Percentiles rank a stretch among this genome's conserved stretches.
These are phyloP conservation scores for Geranium rotundifolium DNA, from an alignment of 345 rosid species.

Conservation along the genomic window DNA sequence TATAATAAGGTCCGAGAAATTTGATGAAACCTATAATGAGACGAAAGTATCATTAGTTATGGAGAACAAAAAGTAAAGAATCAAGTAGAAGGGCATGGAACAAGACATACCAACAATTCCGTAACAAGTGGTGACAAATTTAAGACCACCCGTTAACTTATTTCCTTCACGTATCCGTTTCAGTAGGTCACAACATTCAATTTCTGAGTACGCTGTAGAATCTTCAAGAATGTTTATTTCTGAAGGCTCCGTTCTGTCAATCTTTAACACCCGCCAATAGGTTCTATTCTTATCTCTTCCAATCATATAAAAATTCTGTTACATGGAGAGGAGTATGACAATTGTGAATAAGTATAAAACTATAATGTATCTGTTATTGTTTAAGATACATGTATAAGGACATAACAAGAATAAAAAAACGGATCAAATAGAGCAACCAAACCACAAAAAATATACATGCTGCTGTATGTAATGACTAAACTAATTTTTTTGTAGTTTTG, in stretches of 20 bases:
- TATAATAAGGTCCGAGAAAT: conserved; percentile 93
- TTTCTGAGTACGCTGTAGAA: conserved; percentile 53
- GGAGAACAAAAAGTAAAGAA: neutral
- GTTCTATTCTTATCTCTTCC: conserved; percentile 75
- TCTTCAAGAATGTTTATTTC: conserved; percentile 70
- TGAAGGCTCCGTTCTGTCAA: conserved; percentile 62
- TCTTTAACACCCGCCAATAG: conserved; percentile 73
- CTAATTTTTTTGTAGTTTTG: neutral
- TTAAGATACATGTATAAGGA: neutral
- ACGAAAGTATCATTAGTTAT: conserved; percentile 13
- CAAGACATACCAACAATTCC: conserved; percentile 73
- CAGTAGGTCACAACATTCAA: conserved; percentile 56
- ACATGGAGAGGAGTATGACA: neutral
- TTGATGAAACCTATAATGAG: conserved; percentile 63
- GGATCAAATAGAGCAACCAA: neutral
- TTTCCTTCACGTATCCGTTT: conserved; percentile 84
- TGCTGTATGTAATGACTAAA: neutral
- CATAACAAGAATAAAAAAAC: neutral
- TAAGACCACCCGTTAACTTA: conserved; percentile 70
- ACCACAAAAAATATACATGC: neutral
- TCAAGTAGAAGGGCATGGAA: neutral
- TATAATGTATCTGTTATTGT: neutral
- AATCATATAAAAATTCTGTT: conserved; percentile 80
- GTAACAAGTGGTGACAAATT: conserved; percentile 67
- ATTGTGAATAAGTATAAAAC: neutral